Conservation (phyloP, 1,139 yeast genomes). For the Hemisphaericaspora lyxosophila region DNA sequence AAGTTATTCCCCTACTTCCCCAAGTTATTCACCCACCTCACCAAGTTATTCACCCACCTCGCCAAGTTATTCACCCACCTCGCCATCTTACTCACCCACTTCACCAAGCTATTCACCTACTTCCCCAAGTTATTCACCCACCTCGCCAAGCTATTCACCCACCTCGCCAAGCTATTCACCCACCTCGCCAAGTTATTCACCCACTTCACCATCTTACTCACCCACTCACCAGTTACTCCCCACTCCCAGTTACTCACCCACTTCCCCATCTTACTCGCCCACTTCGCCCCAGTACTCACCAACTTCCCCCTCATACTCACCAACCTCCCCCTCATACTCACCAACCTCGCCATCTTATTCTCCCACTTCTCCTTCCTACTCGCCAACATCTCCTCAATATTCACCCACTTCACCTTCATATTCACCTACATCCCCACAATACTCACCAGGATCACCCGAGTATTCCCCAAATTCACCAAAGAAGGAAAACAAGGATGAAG, state of each 20-base stretch:
- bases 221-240: too few relatives aligned
- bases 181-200: constrained; percentile 53
- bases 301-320: constrained; percentile 55
- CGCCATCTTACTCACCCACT: constrained; percentile 65
- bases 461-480: constrained; percentile 30
- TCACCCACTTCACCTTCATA: constrained; percentile 49
- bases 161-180: constrained; percentile 79
- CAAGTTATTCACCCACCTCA: constrained; percentile 61
- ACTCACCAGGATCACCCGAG: constrained; percentile 61
- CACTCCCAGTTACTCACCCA: constrained; percentile 72
- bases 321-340: constrained; percentile 62
- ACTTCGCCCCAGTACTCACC: constrained; percentile 63
- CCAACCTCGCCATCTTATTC: constrained; percentile 64
- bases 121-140: constrained; percentile 68
- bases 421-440: constrained; percentile 55
- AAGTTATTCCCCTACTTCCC: constrained; percentile 65
- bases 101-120: constrained; percentile 77
- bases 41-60: constrained; percentile 56
- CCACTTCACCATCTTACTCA: constrained; percentile 73
- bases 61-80: constrained; percentile 48
- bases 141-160: constrained; percentile 70
- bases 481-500: constrained; percentile 13
- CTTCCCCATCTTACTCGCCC: constrained; percentile 76
- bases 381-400: constrained; percentile 56
- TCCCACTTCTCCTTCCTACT: constrained; percentile 57